These are phyloP conservation scores for Eimeria sp. DNA, from an alignment of 169 alveolate species.

Conservation along the genomic window DNA sequence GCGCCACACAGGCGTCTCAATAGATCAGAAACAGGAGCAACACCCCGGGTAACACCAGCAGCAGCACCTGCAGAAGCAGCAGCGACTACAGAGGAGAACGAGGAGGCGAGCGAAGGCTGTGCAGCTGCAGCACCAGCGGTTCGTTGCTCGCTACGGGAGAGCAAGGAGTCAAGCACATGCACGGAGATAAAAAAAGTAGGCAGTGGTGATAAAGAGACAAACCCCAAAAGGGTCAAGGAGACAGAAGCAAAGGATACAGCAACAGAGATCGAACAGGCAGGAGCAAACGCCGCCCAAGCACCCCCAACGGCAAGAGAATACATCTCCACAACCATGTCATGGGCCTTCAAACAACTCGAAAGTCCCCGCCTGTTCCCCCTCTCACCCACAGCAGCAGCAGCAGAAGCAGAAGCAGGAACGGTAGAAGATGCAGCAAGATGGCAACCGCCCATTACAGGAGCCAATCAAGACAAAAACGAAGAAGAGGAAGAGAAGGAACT, in stretches of 20 bases:
- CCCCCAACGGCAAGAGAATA: conserved; percentile 35
- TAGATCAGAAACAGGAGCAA: not conserved
- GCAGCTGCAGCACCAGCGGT: not conserved
- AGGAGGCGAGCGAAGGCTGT: not conserved
- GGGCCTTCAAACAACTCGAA: conserved; percentile 22
- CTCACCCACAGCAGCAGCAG: not conserved
- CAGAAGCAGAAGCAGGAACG: not conserved
- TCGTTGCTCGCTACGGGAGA: not conserved
- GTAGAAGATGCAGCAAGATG: not conserved
- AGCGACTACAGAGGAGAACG: not conserved
- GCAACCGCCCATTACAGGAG: not conserved
- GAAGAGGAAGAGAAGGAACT: not conserved
- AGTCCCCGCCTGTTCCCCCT: conserved; percentile 4
- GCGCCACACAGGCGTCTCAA: not conserved
- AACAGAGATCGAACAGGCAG: not conserved
- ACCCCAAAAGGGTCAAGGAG: not conserved
- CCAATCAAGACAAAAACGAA: not conserved
- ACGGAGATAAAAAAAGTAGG: not conserved
- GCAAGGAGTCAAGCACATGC: not conserved
- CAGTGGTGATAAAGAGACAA: not conserved
- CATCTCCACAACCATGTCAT: conserved; percentile 41
- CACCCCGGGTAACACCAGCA: not conserved
- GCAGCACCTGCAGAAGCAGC: conserved; percentile 9
- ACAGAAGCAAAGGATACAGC: not conserved
- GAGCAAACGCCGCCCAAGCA: not conserved